Evolutionary conservation across 139 green algal species (phyloP).

Genomic region (Chlamydomonas schloesseri): DNA sequence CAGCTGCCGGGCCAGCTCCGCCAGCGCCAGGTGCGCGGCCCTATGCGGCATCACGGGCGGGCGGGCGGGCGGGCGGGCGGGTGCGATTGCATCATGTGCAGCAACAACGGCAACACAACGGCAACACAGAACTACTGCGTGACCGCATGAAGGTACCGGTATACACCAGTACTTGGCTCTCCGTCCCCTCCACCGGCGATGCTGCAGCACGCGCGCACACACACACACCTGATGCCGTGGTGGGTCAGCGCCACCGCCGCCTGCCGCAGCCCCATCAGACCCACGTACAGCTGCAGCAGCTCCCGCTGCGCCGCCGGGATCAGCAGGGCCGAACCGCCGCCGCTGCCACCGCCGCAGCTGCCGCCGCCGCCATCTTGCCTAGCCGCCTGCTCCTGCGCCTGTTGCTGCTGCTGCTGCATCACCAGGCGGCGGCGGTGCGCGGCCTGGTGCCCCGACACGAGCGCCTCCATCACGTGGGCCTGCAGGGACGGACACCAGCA

Average conservation of each 20-base stretch:
- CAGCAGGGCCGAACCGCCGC: background rate
- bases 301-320: background rate
- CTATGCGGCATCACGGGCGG: too few relatives aligned
- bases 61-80: too few relatives aligned
- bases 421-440: background rate
- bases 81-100: too few relatives aligned
- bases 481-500: too few relatives aligned
- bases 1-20: slow-evolving; percentile 19
- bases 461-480: slow-evolving; percentile 16
- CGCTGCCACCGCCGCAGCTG: background rate
- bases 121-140: too few relatives aligned
- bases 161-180: too few relatives aligned
- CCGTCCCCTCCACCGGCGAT: too few relatives aligned
- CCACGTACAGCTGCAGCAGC: slow-evolving; percentile 25
- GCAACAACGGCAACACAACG: too few relatives aligned
- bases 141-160: too few relatives aligned
- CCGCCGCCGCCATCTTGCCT: too few relatives aligned
- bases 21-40: slow-evolving; percentile 33
- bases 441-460: background rate
- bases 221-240: slow-evolving; percentile 9
- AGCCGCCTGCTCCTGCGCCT: background rate
- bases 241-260: slow-evolving; percentile 10
- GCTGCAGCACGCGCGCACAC: too few relatives aligned
- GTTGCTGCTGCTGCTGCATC: background rate
- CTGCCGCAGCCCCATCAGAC: slow-evolving; percentile 24